phyloP scores from a whole-genome alignment of 176 grass and related monocot species.

The Dactylis glomerata region DNA sequence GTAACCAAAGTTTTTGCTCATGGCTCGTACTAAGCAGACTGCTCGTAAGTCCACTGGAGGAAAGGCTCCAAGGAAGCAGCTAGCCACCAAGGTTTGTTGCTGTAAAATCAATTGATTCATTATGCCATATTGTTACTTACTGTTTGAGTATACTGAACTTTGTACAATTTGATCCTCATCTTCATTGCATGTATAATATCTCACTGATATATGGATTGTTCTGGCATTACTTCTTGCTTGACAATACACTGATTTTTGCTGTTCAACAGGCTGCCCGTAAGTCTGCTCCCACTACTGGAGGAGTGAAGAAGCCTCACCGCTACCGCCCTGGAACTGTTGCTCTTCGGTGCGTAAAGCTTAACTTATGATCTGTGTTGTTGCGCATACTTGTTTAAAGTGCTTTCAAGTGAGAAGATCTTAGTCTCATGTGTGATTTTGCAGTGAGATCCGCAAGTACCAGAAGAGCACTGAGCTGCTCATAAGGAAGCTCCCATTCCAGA shows the following conservation, averaged over 20 bases:
- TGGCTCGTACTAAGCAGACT: slow-evolving; percentile 76
- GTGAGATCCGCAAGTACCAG: slow-evolving; percentile 71
- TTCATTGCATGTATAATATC: background rate
- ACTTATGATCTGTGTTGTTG: background rate
- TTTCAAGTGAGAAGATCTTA: background rate
- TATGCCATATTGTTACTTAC: background rate
- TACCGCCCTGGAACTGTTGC: slow-evolving; percentile 69
- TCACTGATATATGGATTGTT: background rate
- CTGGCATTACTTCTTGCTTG: background rate
- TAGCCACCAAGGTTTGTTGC: slow-evolving; percentile 59
- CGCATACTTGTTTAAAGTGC: background rate
- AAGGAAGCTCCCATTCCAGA: slow-evolving; percentile 71
- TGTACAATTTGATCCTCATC: background rate
- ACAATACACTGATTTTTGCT: background rate
- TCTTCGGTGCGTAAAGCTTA: slow-evolving; percentile 35
- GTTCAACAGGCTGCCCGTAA: slow-evolving; percentile 50
- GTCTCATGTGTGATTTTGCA: background rate
- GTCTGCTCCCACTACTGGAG: slow-evolving; percentile 66
- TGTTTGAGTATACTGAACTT: background rate
- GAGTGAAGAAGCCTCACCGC: slow-evolving; percentile 80
- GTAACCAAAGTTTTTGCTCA: slow-evolving; percentile 8
- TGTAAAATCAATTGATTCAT: background rate
- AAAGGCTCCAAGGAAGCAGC: slow-evolving; percentile 63
- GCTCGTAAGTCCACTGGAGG: slow-evolving; percentile 68
- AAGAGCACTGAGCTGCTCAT: slow-evolving; percentile 67